phyloP scores from a whole-genome alignment of 2,329 filamentous ascomycete genomes.

The Colletotrichum melonis region DNA sequence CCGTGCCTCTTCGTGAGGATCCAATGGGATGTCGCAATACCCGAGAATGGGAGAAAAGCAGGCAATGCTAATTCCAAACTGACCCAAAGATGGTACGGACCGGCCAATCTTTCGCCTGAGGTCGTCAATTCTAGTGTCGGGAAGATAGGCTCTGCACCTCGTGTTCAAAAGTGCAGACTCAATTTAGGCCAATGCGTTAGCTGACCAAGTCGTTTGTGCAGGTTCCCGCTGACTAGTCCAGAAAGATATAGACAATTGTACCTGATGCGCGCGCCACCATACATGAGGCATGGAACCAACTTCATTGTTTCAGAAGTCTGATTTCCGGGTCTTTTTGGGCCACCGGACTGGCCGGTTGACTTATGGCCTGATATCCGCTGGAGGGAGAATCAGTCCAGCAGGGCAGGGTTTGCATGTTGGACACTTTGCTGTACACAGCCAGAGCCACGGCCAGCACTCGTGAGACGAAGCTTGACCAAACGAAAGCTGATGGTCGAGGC shows the following conservation, averaged over 20 bases:
- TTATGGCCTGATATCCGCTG: conserved; percentile 5
- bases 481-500: background rate
- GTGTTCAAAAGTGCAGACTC: conserved; percentile 44
- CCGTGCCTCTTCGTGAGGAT: conserved; percentile 19
- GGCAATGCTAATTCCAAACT: conserved; percentile 12
- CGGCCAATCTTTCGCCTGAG: conserved; percentile 3
- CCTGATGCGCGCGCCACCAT: conserved; percentile 24
- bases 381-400: conserved; percentile 3
- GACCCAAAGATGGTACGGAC: conserved; percentile 1
- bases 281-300: conserved; percentile 18
- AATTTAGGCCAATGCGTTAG: conserved; percentile 42
- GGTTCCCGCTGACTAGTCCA: conserved; percentile 49
- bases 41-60: conserved; percentile 24
- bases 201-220: conserved; percentile 48
- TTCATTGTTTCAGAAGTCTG: conserved; percentile 44
- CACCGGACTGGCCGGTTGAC: conserved; percentile 17
- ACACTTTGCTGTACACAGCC: conserved; percentile 27
- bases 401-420: conserved; percentile 36
- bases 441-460: conserved; percentile 5
- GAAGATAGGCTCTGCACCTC: conserved; percentile 33
- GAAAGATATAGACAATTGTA: conserved; percentile 39
- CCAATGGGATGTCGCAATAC: conserved; percentile 30
- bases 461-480: background rate
- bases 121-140: background rate
- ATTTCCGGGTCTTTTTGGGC: conserved; percentile 28